These are phyloP conservation scores for Bassia scoparia DNA, from an alignment of 148 eudicot species.

Conservation along the genomic window DNA sequence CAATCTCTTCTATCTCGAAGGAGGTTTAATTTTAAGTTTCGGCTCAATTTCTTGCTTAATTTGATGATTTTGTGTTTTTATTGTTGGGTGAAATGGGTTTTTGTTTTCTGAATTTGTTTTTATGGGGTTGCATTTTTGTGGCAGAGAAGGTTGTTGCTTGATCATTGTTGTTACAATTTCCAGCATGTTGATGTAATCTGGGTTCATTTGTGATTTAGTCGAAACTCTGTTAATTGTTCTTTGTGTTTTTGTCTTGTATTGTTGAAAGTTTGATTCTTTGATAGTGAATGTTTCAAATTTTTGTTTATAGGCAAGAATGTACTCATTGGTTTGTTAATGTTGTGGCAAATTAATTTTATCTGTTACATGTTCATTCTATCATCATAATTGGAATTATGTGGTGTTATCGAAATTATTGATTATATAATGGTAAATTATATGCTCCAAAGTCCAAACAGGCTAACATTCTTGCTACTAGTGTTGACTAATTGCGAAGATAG, in stretches of 20 bases:
- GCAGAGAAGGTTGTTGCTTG: conserved; percentile 19
- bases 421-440: too few relatives aligned
- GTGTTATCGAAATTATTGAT: not conserved
- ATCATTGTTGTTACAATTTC: conserved; percentile 20
- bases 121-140: not conserved
- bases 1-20: conserved; percentile 53
- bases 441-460: too few relatives aligned
- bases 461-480: too few relatives aligned
- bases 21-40: conserved; percentile 40
- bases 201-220: not conserved
- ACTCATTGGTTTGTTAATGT: not conserved
- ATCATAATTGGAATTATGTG: not conserved
- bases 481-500: not conserved
- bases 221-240: not conserved
- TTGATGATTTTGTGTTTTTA: not conserved
- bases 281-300: not conserved
- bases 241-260: not conserved
- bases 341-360: not conserved
- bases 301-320: not conserved
- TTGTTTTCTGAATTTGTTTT: not conserved
- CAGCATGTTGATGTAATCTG: conserved; percentile 6
- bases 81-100: not conserved
- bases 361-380: not conserved
- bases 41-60: not conserved
- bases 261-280: not conserved